Percentiles rank a stretch among this genome's conserved stretches.
Evolutionary conservation across 148 eudicot species (phyloP).

Genomic region (Vaccinium vitisidaea): DNA sequence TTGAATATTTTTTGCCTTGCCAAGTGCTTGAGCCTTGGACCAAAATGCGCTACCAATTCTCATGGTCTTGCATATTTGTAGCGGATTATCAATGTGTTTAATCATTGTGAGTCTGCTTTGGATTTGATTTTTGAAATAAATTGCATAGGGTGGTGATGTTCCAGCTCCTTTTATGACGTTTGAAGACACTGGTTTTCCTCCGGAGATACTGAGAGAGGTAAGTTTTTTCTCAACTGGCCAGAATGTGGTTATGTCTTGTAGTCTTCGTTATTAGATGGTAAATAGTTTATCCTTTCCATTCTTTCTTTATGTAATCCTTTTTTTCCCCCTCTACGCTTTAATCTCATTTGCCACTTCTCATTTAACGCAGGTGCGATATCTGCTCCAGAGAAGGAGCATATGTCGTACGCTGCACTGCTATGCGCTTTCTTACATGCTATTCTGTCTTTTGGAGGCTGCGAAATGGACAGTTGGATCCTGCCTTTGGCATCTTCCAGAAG

Average conservation of each 20-base stretch:
- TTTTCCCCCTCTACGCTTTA: constrained; percentile 19
- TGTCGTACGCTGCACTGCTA: constrained; percentile 99
- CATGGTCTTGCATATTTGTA: not conserved
- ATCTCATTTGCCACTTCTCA: constrained; percentile 50
- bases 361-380: constrained; percentile 99
- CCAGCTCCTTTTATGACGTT: constrained; percentile 97
- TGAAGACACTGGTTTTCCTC: constrained; percentile 90
- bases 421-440: constrained; percentile 64
- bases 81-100: not conserved
- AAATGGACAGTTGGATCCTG: constrained; percentile 93
- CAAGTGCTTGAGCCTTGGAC: not conserved
- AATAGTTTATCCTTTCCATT: constrained; percentile 1
- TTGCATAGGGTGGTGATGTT: constrained; percentile 79
- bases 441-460: constrained; percentile 89
- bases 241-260: not conserved
- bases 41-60: not conserved
- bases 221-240: constrained; percentile 24
- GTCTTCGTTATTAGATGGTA: not conserved
- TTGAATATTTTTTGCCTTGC: constrained; percentile 7
- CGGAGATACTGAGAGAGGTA: constrained; percentile 90
- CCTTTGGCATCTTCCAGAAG: constrained; percentile 42
- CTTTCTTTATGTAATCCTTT: constrained; percentile 18
- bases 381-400: constrained; percentile 99
- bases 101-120: not conserved
- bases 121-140: constrained; percentile 16